Conservation (phyloP, 257 asterid species). For the Petunia secreta region DNA sequence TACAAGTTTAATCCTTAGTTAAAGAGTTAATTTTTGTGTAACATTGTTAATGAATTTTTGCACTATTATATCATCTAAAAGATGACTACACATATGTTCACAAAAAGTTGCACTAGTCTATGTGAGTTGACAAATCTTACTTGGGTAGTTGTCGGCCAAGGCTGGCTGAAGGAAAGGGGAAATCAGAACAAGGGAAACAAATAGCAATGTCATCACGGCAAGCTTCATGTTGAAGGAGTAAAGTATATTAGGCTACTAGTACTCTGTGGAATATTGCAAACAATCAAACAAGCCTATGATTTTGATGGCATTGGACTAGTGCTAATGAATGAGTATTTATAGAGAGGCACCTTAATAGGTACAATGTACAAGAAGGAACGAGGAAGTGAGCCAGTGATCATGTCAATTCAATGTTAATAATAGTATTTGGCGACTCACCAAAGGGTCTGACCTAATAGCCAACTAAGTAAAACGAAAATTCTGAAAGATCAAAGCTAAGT, state of each 20-base stretch:
- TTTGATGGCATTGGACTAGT: not conserved
- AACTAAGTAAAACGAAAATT: too few relatives aligned
- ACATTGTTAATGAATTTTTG: too few relatives aligned
- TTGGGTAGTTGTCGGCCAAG: slow-evolving; percentile 25
- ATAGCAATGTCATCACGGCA: slow-evolving; percentile 29
- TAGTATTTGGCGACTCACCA: not conserved
- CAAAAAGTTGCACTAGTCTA: too few relatives aligned
- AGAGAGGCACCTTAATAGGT: not conserved
- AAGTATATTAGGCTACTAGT: not conserved
- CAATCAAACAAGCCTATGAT: not conserved
- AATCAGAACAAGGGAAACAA: slow-evolving; percentile 35
- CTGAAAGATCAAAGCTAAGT: too few relatives aligned
- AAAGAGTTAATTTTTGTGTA: too few relatives aligned
- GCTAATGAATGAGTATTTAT: not conserved
- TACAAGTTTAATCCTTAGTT: too few relatives aligned
- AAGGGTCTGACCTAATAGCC: too few relatives aligned
- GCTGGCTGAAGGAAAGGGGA: slow-evolving; percentile 33
- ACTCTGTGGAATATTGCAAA: not conserved
- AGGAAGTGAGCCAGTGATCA: not conserved
- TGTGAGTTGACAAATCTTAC: slow-evolving; percentile 21
- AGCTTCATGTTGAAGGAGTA: slow-evolving; percentile 40
- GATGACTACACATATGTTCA: too few relatives aligned
- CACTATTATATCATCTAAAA: too few relatives aligned
- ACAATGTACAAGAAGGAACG: not conserved
- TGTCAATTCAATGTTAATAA: not conserved